Percentiles rank a stretch among this genome's conserved stretches.
Evolutionary conservation across 306 rosid genomes (phyloP).

Genomic region (Carpinus viminea): DNA sequence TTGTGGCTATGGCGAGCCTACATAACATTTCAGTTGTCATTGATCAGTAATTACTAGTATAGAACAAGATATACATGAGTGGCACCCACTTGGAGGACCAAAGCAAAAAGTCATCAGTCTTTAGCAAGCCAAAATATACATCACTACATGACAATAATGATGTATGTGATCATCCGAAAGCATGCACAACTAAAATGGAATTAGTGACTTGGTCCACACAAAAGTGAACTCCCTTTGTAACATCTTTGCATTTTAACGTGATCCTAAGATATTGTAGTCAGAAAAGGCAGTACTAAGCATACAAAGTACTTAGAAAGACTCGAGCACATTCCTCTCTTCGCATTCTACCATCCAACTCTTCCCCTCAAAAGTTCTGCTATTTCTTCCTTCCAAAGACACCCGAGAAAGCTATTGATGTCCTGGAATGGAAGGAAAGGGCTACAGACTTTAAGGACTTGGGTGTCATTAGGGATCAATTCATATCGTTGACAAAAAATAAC

Average conservation of each 20-base stretch:
- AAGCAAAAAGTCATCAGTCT: not conserved
- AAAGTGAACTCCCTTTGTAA: not conserved
- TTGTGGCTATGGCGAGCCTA: constrained; percentile 91
- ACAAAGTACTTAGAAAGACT: not conserved
- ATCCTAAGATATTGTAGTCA: not conserved
- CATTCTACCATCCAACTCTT: not conserved
- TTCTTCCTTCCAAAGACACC: not conserved
- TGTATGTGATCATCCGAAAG: not conserved
- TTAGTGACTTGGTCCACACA: not conserved
- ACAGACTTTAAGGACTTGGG: not conserved
- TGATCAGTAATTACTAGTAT: not conserved
- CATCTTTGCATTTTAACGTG: not conserved
- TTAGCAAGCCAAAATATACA: not conserved
- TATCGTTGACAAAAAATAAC: not conserved
- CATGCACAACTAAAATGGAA: not conserved
- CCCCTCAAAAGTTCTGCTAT: not conserved
- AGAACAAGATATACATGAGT: not conserved
- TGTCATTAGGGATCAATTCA: not conserved
- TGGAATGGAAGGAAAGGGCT: no score
- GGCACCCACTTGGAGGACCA: not conserved
- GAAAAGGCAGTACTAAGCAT: not conserved
- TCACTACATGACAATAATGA: not conserved
- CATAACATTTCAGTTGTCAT: not conserved
- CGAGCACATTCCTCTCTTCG: no score
- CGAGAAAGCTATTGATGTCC: not conserved